phyloP scores from a whole-genome alignment of 345 rosid genomes.

The Bruguiera gymnorhiza region DNA sequence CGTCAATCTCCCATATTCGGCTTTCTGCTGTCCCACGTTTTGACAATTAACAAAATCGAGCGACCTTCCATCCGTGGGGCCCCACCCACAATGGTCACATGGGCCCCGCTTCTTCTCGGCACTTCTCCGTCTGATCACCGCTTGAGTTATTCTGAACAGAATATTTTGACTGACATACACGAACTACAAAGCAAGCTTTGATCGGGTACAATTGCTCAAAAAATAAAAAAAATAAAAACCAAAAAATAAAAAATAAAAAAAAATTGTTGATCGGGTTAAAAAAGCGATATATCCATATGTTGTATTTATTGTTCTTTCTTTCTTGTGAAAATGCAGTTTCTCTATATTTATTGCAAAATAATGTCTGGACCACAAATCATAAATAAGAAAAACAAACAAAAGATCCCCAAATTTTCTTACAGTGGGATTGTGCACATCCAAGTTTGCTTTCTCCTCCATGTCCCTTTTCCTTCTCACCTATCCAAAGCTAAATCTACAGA shows the following conservation, averaged over 20 bases:
- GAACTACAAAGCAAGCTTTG: too few species aligned
- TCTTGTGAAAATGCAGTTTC: too few species aligned
- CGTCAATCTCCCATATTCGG: slow-evolving; percentile 29
- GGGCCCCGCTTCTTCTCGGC: background rate
- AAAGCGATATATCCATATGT: too few species aligned
- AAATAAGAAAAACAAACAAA: background rate
- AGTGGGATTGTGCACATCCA: background rate
- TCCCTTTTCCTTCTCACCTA: background rate
- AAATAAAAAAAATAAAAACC: too few species aligned
- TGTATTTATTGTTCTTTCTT: too few species aligned
- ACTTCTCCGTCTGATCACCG: background rate
- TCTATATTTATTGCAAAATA: too few species aligned
- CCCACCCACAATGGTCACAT: slow-evolving; percentile 2
- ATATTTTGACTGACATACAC: too few species aligned
- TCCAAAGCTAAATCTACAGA: background rate
- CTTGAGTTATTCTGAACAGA: too few species aligned
- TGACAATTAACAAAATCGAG: background rate
- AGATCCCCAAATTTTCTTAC: background rate
- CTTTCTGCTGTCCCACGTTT: background rate
- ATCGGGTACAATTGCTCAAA: too few species aligned
- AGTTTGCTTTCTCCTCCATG: background rate
- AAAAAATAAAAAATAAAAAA: too few species aligned
- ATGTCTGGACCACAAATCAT: too few species aligned
- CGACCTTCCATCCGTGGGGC: slow-evolving; percentile 9
- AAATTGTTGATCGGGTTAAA: too few species aligned